Conservation (phyloP, 768 basidiomycete species). For the Lactarius trivialis region DNA sequence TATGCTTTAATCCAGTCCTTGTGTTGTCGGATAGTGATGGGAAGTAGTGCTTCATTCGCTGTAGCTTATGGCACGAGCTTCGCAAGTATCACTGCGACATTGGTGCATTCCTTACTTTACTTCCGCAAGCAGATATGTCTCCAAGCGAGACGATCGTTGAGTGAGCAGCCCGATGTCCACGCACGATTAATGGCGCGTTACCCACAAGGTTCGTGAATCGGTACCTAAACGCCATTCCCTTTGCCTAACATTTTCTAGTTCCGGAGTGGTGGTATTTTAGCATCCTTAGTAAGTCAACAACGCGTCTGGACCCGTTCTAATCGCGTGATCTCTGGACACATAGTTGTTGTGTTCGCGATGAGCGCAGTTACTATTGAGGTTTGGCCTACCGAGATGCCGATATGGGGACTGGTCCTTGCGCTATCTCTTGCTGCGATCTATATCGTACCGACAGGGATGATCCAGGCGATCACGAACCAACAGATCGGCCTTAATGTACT, state of each 20-base stretch:
- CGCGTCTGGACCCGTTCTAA: not conserved
- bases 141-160: constrained; percentile 38
- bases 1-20: constrained; percentile 52
- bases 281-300: constrained; percentile 32
- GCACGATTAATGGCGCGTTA: constrained; percentile 51
- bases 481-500: constrained; percentile 65
- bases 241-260: constrained; percentile 27
- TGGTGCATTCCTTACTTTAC: constrained; percentile 42
- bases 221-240: not conserved
- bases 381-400: constrained; percentile 61
- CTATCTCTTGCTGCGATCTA: constrained; percentile 49
- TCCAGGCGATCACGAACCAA: constrained; percentile 76
- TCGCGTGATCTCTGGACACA: constrained; percentile 30
- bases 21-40: constrained; percentile 27
- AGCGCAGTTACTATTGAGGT: constrained; percentile 53
- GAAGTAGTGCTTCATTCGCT: constrained; percentile 50
- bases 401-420: constrained; percentile 58
- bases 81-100: constrained; percentile 40
- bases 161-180: constrained; percentile 46
- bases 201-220: constrained; percentile 26
- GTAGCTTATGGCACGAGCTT: constrained; percentile 73
- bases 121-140: constrained; percentile 39
- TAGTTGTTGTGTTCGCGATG: constrained; percentile 56
- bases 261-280: constrained; percentile 48
- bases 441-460: constrained; percentile 74